Evolutionary conservation across 2,329 filamentous ascomycete genomes (phyloP).

Genomic region (Botrytis tulipae): DNA sequence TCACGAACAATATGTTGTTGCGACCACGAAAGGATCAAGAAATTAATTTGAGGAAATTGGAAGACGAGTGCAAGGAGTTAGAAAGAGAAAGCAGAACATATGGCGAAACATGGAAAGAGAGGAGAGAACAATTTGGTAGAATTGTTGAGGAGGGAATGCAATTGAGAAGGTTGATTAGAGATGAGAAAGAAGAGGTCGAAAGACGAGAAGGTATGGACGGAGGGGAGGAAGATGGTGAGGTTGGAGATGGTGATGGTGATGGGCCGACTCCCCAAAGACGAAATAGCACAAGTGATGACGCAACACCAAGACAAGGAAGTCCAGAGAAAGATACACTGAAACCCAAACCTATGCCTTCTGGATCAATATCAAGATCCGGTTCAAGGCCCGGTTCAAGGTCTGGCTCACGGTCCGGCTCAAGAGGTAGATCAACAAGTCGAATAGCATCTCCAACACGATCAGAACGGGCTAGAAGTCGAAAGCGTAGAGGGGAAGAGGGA

Average conservation of each 20-base stretch:
- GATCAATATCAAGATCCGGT: conserved; percentile 40
- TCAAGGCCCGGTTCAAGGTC: conserved; percentile 39
- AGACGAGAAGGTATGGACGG: conserved; percentile 75
- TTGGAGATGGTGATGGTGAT: conserved; percentile 53
- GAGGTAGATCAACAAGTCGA: conserved; percentile 43
- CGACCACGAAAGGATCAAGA: conserved; percentile 82
- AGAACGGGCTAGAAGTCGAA: conserved; percentile 24
- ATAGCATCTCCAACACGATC: conserved; percentile 40
- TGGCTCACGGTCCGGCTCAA: conserved; percentile 40
- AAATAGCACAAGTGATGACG: conserved; percentile 47
- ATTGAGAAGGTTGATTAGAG: conserved; percentile 79
- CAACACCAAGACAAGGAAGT: conserved; percentile 50
- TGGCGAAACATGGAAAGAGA: conserved; percentile 77
- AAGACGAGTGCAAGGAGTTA: conserved; percentile 84
- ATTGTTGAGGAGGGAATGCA: conserved; percentile 92
- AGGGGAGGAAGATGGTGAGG: conserved; percentile 56
- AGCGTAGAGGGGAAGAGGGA: conserved; percentile 22
- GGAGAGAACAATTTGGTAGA: conserved; percentile 79
- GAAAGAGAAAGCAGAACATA: conserved; percentile 82
- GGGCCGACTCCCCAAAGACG: conserved; percentile 50
- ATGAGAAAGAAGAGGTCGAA: conserved; percentile 94
- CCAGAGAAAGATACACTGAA: conserved; percentile 45
- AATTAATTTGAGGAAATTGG: conserved; percentile 73
- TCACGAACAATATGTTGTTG: conserved; percentile 76
- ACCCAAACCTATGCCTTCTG: conserved; percentile 32